Evolutionary conservation across 768 basidiomycete species (phyloP).

Genomic region (Boletus sp.): DNA sequence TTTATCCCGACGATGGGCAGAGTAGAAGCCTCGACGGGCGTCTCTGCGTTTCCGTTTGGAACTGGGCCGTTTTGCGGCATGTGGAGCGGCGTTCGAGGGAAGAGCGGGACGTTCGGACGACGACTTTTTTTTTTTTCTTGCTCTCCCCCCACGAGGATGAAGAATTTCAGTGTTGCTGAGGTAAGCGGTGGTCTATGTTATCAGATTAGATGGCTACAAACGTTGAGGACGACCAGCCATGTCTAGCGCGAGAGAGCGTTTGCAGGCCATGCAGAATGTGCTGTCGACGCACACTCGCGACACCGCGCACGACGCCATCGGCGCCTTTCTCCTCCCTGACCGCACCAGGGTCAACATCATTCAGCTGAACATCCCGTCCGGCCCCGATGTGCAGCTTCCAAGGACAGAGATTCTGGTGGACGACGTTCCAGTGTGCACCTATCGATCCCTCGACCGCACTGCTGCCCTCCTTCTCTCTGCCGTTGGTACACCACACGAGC

Average conservation of each 20-base stretch:
- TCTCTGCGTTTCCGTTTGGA: slow-evolving; percentile 52
- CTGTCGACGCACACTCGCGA: not conserved
- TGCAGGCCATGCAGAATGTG: slow-evolving; percentile 14
- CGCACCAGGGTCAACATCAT: slow-evolving; percentile 7
- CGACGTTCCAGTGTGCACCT: slow-evolving; percentile 10
- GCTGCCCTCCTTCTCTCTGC: slow-evolving; percentile 15
- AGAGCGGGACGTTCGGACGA: not conserved
- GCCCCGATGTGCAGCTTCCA: not conserved
- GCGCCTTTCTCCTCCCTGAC: slow-evolving; percentile 15
- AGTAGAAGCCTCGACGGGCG: slow-evolving; percentile 32
- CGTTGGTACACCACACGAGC: slow-evolving; percentile 19
- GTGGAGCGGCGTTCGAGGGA: not conserved
- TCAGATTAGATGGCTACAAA: slow-evolving; percentile 6
- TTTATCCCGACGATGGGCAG: slow-evolving; percentile 89
- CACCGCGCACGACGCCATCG: not conserved
- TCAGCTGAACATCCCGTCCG: not conserved
- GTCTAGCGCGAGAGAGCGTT: slow-evolving; percentile 1
- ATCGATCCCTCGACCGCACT: slow-evolving; percentile 6
- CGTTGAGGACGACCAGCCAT: not conserved
- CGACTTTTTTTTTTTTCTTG: not conserved
- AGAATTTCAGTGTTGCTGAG: slow-evolving; percentile 1
- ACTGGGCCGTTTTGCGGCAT: slow-evolving; percentile 41
- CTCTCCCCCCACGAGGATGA: not conserved
- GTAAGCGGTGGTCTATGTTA: not conserved
- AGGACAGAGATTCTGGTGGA: slow-evolving; percentile 7